A percentile compares a stretch with the other conserved stretches of the same genome.
Conservation (phyloP, 805 yeast species). For the Vanderwaltozyma yarrowii region DNA sequence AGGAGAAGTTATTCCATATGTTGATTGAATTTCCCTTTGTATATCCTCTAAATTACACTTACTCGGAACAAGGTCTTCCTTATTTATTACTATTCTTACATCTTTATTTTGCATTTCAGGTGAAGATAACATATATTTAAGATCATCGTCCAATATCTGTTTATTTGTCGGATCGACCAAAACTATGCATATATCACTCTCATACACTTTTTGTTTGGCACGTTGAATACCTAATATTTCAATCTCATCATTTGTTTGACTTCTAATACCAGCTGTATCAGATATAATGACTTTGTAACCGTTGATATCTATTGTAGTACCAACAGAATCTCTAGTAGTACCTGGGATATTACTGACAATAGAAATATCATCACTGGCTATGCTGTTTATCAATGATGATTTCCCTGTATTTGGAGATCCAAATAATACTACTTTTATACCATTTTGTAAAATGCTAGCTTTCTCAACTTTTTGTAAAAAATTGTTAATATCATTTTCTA, state of each 20-base stretch:
- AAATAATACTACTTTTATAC: conserved; percentile 60
- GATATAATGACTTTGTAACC: conserved; percentile 80
- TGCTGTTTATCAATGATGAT: conserved; percentile 68
- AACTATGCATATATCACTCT: conserved; percentile 59
- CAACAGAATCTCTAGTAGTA: conserved; percentile 84
- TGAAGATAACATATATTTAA: conserved; percentile 20
- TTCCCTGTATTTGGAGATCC: conserved; percentile 98
- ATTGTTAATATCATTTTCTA: conserved; percentile 37
- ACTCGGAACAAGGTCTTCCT: conserved; percentile 39
- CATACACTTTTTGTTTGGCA: conserved; percentile 50
- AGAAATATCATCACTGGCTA: conserved; percentile 74
- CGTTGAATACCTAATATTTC: conserved; percentile 75
- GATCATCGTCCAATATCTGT: conserved; percentile 27
- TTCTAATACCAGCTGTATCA: conserved; percentile 89
- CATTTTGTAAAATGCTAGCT: conserved; percentile 57
- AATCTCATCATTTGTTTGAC: conserved; percentile 39
- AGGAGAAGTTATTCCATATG: conserved; percentile 11
- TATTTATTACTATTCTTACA: conserved; percentile 43
- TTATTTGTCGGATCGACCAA: conserved; percentile 21
- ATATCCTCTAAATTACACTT: conserved; percentile 12
- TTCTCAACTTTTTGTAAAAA: conserved; percentile 38
- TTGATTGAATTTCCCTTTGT: conserved; percentile 13
- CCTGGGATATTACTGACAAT: conserved; percentile 90
- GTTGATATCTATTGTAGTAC: conserved; percentile 65
- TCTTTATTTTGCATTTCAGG: conserved; percentile 11